phyloP scores from a whole-genome alignment of 2,329 filamentous ascomycete genomes.

The Trichoderma afroharzianum region DNA sequence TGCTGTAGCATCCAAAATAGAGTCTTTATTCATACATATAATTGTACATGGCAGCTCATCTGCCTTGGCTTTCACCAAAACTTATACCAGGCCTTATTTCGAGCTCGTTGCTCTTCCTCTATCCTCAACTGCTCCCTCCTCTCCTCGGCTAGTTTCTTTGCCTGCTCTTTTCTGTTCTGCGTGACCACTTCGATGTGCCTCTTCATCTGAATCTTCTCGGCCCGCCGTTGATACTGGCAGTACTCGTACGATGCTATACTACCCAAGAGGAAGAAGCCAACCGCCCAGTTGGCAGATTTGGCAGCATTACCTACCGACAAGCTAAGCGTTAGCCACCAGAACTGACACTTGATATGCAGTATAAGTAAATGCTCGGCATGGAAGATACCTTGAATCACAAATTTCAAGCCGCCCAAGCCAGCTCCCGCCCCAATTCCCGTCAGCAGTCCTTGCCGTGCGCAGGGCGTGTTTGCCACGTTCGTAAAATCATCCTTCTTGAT shows the following conservation, averaged over 20 bases:
- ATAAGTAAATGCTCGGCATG: conserved; percentile 23
- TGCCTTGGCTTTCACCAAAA: conserved; percentile 44
- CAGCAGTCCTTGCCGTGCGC: conserved; percentile 76
- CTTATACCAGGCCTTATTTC: conserved; percentile 51
- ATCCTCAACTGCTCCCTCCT: conserved; percentile 31
- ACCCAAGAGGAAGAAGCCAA: conserved; percentile 67
- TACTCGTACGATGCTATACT: conserved; percentile 77
- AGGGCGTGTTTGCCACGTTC: conserved; percentile 74
- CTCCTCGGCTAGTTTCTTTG: conserved; percentile 44
- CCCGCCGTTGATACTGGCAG: conserved; percentile 69
- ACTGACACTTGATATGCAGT: background rate
- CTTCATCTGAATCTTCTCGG: conserved; percentile 80
- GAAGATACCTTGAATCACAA: conserved; percentile 66
- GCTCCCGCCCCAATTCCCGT: conserved; percentile 80
- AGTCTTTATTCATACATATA: conserved; percentile 8
- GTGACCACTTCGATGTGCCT: conserved; percentile 67
- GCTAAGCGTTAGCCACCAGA: background rate
- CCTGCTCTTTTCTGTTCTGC: conserved; percentile 50
- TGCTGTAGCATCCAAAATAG: background rate
- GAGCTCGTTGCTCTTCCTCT: conserved; percentile 33
- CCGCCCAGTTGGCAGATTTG: conserved; percentile 77
- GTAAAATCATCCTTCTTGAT: conserved; percentile 67
- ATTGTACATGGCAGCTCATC: conserved; percentile 18
- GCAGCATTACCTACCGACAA: conserved; percentile 28
- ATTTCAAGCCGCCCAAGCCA: conserved; percentile 68